A percentile compares a stretch with the other conserved stretches of the same genome.
Evolutionary conservation across 1,139 yeast species (phyloP).

Genomic region (Candida freyschussii): DNA sequence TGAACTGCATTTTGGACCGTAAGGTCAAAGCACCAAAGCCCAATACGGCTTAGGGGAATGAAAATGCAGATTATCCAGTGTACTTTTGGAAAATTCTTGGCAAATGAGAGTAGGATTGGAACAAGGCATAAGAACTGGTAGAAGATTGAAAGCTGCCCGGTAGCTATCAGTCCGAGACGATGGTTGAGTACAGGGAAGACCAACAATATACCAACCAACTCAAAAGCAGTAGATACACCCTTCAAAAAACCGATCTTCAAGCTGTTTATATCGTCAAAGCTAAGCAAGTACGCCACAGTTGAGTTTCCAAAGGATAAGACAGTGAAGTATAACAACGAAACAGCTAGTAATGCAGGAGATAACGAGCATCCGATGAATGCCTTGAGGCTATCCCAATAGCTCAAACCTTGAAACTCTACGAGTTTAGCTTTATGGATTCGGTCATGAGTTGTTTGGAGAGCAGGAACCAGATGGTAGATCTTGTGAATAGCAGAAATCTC

Average conservation of each 20-base stretch:
- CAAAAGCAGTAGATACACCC: constrained; percentile 28
- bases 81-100: constrained; percentile 8
- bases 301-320: constrained; percentile 34
- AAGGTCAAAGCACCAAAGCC: constrained; percentile 38
- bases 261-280: constrained; percentile 27
- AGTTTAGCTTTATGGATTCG: not conserved
- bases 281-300: constrained; percentile 29
- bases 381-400: constrained; percentile 24
- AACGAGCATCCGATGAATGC: constrained; percentile 46
- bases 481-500: constrained; percentile 31
- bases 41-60: constrained; percentile 33
- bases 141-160: constrained; percentile 30
- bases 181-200: constrained; percentile 27
- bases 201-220: constrained; percentile 28
- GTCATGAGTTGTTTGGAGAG: constrained; percentile 11
- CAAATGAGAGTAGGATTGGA: constrained; percentile 16
- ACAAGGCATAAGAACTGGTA: constrained; percentile 20
- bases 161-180: constrained; percentile 26
- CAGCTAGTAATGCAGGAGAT: constrained; percentile 41
- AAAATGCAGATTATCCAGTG: constrained; percentile 25
- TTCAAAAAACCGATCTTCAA: constrained; percentile 29
- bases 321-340: constrained; percentile 30
- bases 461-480: constrained; percentile 29
- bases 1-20: constrained; percentile 32
- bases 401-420: constrained; percentile 4